Conservation (phyloP, 345 rosid species). For the Syzygium aqueum region DNA sequence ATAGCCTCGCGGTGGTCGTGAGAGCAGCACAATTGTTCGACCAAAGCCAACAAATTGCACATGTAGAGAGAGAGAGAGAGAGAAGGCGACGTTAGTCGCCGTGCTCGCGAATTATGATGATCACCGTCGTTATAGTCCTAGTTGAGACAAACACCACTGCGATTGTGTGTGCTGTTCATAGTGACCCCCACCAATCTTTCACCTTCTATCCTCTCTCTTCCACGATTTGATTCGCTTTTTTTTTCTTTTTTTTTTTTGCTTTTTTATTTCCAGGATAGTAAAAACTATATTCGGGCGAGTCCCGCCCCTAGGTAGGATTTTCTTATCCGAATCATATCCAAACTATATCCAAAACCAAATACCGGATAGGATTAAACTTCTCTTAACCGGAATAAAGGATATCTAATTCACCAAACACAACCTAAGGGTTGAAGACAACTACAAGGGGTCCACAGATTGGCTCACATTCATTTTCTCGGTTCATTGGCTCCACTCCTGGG, state of each 20-base stretch:
- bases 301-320: not conserved
- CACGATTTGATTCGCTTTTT: too few species aligned
- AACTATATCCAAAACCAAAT: not conserved
- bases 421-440: not conserved
- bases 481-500: not conserved
- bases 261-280: not conserved
- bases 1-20: not conserved
- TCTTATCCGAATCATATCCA: not conserved
- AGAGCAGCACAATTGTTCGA: not conserved
- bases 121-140: not conserved
- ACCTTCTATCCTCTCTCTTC: not conserved
- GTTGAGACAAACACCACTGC: not conserved
- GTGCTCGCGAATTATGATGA: not conserved
- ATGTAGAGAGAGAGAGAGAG: not conserved
- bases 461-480: not conserved
- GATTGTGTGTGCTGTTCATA: not conserved
- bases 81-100: fast-evolving
- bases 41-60: not conserved
- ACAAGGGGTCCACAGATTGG: not conserved
- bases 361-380: not conserved
- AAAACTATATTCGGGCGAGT: not conserved
- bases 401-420: not conserved
- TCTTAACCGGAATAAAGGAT: not conserved
- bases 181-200: fast-evolving
- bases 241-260: not conserved